A percentile compares a stretch with the other conserved stretches of the same genome.
Evolutionary conservation across 1,284 basidiomycete species (phyloP).

Genomic region (Irpex sp.): DNA sequence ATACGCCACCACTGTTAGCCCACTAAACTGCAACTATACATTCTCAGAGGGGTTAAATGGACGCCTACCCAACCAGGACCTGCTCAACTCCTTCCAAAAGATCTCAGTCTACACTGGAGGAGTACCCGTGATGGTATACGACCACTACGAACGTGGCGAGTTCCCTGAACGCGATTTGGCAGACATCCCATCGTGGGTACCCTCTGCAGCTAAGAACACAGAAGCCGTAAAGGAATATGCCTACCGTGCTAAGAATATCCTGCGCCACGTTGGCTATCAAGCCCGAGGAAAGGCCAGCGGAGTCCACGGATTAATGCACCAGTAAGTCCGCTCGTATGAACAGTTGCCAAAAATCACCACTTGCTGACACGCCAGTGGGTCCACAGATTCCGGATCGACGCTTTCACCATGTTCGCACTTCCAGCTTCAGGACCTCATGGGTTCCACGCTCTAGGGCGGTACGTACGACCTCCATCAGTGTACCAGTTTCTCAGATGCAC

Average conservation of each 20-base stretch:
- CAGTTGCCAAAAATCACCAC: background rate
- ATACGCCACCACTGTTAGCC: no score
- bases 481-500: no score
- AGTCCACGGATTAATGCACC: constrained; percentile 76
- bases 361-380: background rate
- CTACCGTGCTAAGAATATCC: constrained; percentile 58
- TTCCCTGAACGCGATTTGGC: constrained; percentile 29
- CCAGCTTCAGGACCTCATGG: constrained; percentile 93
- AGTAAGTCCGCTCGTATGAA: constrained; percentile 37
- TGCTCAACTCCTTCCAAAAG: constrained; percentile 79
- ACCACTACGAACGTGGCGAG: constrained; percentile 58
- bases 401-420: constrained; percentile 85
- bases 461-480: constrained; percentile 1
- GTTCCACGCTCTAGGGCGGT: constrained; percentile 90
- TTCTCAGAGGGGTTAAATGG: constrained; percentile 89
- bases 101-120: constrained; percentile 73
- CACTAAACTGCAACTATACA: background rate
- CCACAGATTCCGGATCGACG: constrained; percentile 84
- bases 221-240: constrained; percentile 47
- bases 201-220: constrained; percentile 38
- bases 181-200: constrained; percentile 42
- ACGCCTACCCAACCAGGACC: constrained; percentile 93
- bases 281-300: constrained; percentile 71
- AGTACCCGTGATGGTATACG: constrained; percentile 76
- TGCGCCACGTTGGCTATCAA: constrained; percentile 66